A percentile compares a stretch with the other conserved stretches of the same genome.
These are phyloP conservation scores for Lithohypha guttulata DNA, from an alignment of 2,329 filamentous ascomycete genomes.

Conservation along the genomic window DNA sequence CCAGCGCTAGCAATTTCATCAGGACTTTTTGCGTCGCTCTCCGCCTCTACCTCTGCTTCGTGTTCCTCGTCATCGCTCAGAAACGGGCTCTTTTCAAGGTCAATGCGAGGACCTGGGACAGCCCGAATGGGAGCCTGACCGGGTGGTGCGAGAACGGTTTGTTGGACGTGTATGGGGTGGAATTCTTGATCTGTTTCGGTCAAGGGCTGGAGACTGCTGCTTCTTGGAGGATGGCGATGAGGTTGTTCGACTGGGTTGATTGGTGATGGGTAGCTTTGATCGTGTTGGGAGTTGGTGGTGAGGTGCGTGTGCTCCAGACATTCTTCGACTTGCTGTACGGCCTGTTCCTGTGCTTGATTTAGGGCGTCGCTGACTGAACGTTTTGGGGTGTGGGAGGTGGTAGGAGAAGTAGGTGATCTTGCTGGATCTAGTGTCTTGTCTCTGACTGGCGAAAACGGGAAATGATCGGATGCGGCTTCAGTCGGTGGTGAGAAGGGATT, in stretches of 20 bases:
- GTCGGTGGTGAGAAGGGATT: conserved; percentile 7
- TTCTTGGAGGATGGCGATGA: not conserved
- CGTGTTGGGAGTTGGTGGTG: not conserved
- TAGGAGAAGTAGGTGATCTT: not conserved
- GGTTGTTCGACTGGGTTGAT: conserved; percentile 11
- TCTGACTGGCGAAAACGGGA: conserved; percentile 14
- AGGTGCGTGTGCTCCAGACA: conserved; percentile 16
- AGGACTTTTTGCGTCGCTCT: conserved; percentile 9
- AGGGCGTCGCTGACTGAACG: conserved; percentile 18
- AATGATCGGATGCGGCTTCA: conserved; percentile 9
- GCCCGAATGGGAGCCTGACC: conserved; percentile 17
- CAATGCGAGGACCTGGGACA: conserved; percentile 17
- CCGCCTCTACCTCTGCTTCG: not conserved
- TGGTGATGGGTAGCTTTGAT: conserved; percentile 6
- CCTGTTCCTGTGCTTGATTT: conserved; percentile 17
- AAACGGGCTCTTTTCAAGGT: conserved; percentile 21
- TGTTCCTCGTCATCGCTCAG: conserved; percentile 19
- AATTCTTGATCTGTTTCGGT: conserved; percentile 5
- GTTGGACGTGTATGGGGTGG: not conserved
- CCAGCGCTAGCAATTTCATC: too few relatives aligned
- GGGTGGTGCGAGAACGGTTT: conserved; percentile 18
- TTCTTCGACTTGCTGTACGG: conserved; percentile 16
- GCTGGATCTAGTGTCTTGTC: conserved; percentile 15
- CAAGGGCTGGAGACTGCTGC: conserved; percentile 1
- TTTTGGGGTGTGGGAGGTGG: conserved; percentile 9